Evolutionary conservation across 106 monocot species (phyloP), one percentile per base, ranked within the genome.

Genomic region (Dioscorea alata): DNA sequence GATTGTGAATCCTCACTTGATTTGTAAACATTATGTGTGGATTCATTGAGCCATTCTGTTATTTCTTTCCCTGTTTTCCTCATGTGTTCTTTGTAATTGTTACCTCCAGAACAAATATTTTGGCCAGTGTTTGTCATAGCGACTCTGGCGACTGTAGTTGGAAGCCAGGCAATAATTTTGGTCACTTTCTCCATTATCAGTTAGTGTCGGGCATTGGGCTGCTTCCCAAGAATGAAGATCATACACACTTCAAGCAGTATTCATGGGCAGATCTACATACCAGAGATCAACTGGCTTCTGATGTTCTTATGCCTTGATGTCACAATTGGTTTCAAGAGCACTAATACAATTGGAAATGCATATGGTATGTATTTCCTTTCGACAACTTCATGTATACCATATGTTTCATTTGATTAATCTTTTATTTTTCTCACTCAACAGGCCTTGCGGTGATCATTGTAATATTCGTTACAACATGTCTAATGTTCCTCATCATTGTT

Each of bases 201-300:
- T 59, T 90, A 94, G 58, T 90, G 90, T 58, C 76, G 85, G 33
- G 82, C 88, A 33, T 67, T 90, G 14, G 74, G 83, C n/a, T 94
- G 94, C 58, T 94, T 94, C 59, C 90, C 94, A 7, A 78, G 83
- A n/a, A 83, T 94, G 52, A 94, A 88, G 64, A 81, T 94, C 49
- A 73, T 85, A 56, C 94, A 94, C 74, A 94, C 90, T 25, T 90
- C 94, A 59, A 83, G 69, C 59, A 59, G 77, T 23, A 73, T 90
- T 24, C 81, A 85, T 76, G 94, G 94, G 2, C 94, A 94, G 79
- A 83, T 94, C 66, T 94, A 94, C 72, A 94, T 94, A 33, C 94
- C 90, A 25, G 94, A 94, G 66, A 76, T 81, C 48, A 94, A 94
- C 71, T 94, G 94, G 94, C 20, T 85, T 50, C 69, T 94, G 25